These are phyloP conservation scores for Histomonas meleagridis DNA, from an alignment of 208 protist genomes.

Conservation along the genomic window DNA sequence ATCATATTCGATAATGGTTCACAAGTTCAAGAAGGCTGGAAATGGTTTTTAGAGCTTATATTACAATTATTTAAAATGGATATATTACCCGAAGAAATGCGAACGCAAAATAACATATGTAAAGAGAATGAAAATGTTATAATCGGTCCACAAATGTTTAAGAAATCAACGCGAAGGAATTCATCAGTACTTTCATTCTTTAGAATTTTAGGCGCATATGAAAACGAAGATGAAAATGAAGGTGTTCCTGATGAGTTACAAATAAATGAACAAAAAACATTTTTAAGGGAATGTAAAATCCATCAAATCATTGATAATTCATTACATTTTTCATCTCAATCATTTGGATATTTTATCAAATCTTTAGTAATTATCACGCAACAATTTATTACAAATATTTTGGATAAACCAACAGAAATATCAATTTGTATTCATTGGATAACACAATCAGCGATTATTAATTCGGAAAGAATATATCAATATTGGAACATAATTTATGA, in stretches of 20 bases:
- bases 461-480: neutral
- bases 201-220: neutral
- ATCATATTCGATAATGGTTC: neutral
- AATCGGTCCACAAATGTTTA: neutral
- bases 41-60: neutral
- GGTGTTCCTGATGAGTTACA: neutral
- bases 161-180: neutral
- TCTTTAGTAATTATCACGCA: neutral
- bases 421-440: neutral
- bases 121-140: neutral
- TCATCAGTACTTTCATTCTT: neutral
- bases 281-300: neutral
- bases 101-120: neutral
- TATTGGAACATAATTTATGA: neutral
- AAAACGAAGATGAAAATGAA: neutral
- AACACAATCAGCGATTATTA: neutral
- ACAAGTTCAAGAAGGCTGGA: slow-evolving; percentile 26
- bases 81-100: neutral
- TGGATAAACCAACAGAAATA: neutral
- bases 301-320: neutral
- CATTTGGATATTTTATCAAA: neutral
- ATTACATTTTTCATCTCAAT: neutral
- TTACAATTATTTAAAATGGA: neutral
- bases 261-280: neutral
- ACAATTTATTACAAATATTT: neutral